phyloP scores from a whole-genome alignment of 352 stramenopile genomes.

The Phytophthora multivora region DNA sequence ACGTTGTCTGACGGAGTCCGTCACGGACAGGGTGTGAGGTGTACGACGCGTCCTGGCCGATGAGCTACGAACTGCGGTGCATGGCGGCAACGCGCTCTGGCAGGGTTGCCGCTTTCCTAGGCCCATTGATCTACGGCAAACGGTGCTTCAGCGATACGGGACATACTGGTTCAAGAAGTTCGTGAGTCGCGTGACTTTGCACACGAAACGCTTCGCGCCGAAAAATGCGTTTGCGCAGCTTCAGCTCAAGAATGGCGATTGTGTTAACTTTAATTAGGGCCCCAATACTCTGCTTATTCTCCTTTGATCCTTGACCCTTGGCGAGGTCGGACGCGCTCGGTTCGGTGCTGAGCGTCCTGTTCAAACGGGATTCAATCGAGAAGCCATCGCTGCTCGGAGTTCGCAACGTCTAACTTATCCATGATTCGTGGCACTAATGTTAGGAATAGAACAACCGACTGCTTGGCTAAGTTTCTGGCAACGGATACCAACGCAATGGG shows the following conservation, averaged over 20 bases:
- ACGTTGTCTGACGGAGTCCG: conserved; percentile 1
- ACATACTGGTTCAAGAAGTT: not conserved
- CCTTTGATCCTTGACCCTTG: too few relatives aligned
- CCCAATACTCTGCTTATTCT: too few relatives aligned
- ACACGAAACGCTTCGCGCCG: not conserved
- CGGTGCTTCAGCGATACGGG: too few relatives aligned
- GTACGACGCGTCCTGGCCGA: not conserved
- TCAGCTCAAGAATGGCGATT: not conserved
- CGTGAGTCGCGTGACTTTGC: not conserved
- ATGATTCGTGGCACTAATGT: not conserved
- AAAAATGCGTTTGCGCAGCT: not conserved
- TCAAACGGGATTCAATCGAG: too few relatives aligned
- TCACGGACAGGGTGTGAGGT: not conserved
- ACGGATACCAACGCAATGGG: too few relatives aligned
- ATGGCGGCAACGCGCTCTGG: not conserved
- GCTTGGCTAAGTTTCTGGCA: not conserved
- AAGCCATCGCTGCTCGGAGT: not conserved
- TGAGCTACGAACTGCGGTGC: not conserved
- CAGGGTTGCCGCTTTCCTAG: too few relatives aligned
- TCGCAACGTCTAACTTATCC: not conserved
- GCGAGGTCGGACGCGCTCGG: too few relatives aligned
- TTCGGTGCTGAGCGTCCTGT: too few relatives aligned
- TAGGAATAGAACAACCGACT: not conserved
- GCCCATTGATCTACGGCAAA: too few relatives aligned
- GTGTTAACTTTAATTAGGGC: too few relatives aligned